phyloP scores from a whole-genome alignment of 2,329 filamentous ascomycete genomes.

The Dothistroma pini region DNA sequence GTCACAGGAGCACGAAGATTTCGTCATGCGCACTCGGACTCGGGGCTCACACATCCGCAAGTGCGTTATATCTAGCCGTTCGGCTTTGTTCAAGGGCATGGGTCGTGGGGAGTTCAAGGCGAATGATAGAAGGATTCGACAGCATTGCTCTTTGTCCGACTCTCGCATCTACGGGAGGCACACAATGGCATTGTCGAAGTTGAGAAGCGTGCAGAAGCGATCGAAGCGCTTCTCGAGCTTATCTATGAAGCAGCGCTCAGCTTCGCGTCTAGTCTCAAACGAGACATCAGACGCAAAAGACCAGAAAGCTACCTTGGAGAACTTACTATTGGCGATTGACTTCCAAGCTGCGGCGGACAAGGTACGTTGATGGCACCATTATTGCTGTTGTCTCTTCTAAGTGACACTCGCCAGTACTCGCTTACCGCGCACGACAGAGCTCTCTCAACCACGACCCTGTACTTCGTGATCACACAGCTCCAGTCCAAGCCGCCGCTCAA shows the following conservation, averaged over 20 bases:
- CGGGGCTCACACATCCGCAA: constrained; percentile 10
- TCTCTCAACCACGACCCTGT: too few relatives aligned
- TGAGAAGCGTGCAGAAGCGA: not conserved
- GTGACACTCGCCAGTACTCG: too few relatives aligned
- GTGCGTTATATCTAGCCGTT: constrained; percentile 4
- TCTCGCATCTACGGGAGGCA: not conserved
- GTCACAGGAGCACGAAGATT: constrained; percentile 5
- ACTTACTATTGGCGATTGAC: not conserved
- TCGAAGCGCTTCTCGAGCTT: constrained; percentile 4
- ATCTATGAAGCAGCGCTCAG: not conserved
- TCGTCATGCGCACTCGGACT: not conserved
- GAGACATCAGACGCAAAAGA: not conserved
- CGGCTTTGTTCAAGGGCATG: not conserved
- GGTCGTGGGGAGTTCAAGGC: not conserved
- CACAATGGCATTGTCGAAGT: not conserved
- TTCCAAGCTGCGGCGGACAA: not conserved
- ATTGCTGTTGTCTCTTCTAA: too few relatives aligned
- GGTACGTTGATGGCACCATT: not conserved
- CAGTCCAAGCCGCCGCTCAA: too few relatives aligned
- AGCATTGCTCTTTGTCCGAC: not conserved
- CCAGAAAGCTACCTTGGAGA: not conserved
- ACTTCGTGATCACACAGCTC: too few relatives aligned
- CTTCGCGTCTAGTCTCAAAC: not conserved
- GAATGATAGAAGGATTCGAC: not conserved
- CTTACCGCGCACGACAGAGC: too few relatives aligned